Evolutionary conservation across 257 asterid species (phyloP).

Genomic region (Fraxinus pennsylvanica): DNA sequence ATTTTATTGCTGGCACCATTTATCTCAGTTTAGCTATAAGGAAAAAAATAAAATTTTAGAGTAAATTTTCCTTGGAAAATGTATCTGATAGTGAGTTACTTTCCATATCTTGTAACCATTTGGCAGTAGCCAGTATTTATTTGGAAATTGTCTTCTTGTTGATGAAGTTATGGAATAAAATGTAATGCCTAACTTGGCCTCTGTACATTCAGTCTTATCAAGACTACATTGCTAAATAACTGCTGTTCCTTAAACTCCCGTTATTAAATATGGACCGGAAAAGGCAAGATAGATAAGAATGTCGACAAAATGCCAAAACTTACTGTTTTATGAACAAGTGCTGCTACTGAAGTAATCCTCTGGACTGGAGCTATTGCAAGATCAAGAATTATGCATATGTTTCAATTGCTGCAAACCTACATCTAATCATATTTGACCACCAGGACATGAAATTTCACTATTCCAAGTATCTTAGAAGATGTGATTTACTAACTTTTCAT

Average conservation of each 20-base stretch:
- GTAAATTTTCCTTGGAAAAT: background rate
- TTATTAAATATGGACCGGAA: background rate
- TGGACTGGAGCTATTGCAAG: constrained; percentile 1
- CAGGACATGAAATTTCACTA: constrained; percentile 11
- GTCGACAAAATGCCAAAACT: background rate
- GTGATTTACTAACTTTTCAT: constrained; percentile 8
- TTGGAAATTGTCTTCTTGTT: too few relatives aligned
- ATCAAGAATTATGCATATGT: constrained; percentile 5
- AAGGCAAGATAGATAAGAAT: background rate
- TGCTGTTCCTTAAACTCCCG: background rate
- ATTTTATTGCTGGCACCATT: background rate
- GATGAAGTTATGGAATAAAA: too few relatives aligned
- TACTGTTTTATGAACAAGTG: background rate
- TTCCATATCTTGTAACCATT: constrained; percentile 17
- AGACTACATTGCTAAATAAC: background rate
- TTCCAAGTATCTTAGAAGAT: constrained; percentile 2
- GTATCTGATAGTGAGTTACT: constrained; percentile 7
- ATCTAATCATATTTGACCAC: constrained; percentile 12
- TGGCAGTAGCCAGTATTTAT: background rate
- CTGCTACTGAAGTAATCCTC: constrained; percentile 5
- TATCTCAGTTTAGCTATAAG: background rate
- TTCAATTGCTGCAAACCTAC: background rate
- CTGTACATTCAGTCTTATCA: background rate
- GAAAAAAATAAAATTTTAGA: background rate
- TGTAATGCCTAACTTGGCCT: too few relatives aligned